These are phyloP conservation scores for Diplodia seriata DNA, from an alignment of 2,329 filamentous ascomycete species.

Conservation along the genomic window DNA sequence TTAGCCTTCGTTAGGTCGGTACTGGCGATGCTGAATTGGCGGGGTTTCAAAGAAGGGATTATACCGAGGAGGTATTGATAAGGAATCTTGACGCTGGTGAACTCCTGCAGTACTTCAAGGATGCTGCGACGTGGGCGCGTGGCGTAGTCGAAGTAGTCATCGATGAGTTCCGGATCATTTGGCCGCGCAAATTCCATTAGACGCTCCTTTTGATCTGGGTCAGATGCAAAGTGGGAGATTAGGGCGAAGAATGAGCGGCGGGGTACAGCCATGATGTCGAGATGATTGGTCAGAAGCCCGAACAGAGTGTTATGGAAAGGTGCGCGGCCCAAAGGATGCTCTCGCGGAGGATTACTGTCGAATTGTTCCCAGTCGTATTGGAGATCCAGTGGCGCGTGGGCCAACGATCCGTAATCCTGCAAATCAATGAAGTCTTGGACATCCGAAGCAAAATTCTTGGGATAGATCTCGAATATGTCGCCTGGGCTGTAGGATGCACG, in stretches of 20 bases:
- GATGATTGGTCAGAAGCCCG: constrained; percentile 76
- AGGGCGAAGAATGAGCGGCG: constrained; percentile 83
- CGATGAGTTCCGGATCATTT: constrained; percentile 77
- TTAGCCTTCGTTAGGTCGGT: constrained; percentile 1
- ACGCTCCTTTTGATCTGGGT: constrained; percentile 77
- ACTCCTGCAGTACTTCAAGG: constrained; percentile 90
- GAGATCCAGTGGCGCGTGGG: constrained; percentile 72
- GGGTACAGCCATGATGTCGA: constrained; percentile 90
- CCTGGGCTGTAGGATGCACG: constrained; percentile 68
- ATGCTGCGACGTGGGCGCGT: constrained; percentile 89
- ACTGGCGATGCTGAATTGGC: constrained; percentile 92
- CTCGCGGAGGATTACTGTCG: constrained; percentile 46
- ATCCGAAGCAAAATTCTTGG: constrained; percentile 84
- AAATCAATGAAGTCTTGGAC: constrained; percentile 78
- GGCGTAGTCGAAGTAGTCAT: constrained; percentile 96
- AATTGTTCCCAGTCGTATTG: constrained; percentile 43
- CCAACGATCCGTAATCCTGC: constrained; percentile 78
- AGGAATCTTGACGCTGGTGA: constrained; percentile 81
- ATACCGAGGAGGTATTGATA: constrained; percentile 73
- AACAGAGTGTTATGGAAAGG: constrained; percentile 47
- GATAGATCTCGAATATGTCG: constrained; percentile 80
- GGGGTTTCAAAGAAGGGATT: constrained; percentile 82
- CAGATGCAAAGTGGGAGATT: constrained; percentile 75
- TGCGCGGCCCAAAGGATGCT: constrained; percentile 45
- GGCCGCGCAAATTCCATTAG: constrained; percentile 74